Percentiles rank a stretch among this genome's conserved stretches.
These are phyloP conservation scores for Mortierella polycephala DNA, from an alignment of 371 early-diverging fungal species.

Conservation along the genomic window DNA sequence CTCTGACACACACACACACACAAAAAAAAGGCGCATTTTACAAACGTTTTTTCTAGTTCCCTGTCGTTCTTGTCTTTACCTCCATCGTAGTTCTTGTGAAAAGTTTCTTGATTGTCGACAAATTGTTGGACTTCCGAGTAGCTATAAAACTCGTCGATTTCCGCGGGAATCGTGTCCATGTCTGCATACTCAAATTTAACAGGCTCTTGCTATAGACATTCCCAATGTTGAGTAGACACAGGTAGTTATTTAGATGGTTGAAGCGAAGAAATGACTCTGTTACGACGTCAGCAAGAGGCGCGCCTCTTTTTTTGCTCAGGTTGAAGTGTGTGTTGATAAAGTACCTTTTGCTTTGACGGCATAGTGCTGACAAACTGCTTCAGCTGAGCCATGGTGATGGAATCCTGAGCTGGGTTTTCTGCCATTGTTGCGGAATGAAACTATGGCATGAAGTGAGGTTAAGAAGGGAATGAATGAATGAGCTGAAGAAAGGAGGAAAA, in stretches of 20 bases:
- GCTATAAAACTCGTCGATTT: constrained; percentile 81
- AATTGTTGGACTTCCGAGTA: constrained; percentile 69
- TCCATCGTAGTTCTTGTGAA: constrained; percentile 58
- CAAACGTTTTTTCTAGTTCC: no score
- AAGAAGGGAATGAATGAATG: no score
- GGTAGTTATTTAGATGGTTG: not conserved
- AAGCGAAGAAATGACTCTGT: not conserved
- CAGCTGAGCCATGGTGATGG: constrained; percentile 54
- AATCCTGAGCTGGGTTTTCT: constrained; percentile 50
- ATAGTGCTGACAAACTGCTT: constrained; percentile 47
- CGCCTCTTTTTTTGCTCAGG: no score
- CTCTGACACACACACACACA: not conserved
- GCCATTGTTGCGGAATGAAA: constrained; percentile 20
- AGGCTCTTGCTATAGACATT: constrained; percentile 57
- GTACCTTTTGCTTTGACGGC: constrained; percentile 45
- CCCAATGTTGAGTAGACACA: no score
- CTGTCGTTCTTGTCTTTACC: constrained; percentile 23
- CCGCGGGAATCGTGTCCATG: constrained; percentile 65
- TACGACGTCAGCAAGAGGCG: not conserved
- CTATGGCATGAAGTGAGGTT: no score
- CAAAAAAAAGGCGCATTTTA: no score
- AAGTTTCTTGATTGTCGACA: constrained; percentile 56
- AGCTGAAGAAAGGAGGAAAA: not conserved
- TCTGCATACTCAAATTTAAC: constrained; percentile 74
- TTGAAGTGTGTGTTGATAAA: not conserved